Percentiles rank a stretch among this genome's conserved stretches.
Evolutionary conservation across 345 rosid genomes (phyloP).

Genomic region (Heritiera littoralis): DNA sequence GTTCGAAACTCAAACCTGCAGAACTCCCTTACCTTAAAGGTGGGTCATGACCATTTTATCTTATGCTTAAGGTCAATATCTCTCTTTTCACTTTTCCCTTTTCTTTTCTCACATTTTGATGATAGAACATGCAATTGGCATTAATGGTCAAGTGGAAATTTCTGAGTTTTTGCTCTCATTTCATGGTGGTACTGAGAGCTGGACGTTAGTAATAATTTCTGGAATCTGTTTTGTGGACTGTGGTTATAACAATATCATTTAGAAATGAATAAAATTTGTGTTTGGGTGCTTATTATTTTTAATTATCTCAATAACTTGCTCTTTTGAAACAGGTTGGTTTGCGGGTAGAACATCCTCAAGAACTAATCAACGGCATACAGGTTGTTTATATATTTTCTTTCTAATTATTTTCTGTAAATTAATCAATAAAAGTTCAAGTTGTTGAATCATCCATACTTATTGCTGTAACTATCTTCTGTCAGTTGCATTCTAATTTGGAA

Average conservation of each 20-base stretch:
- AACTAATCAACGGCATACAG: conserved; percentile 86
- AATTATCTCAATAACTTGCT: conserved; percentile 19
- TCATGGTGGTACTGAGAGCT: background rate
- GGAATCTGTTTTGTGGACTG: background rate
- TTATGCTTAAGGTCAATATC: background rate
- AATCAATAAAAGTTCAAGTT: background rate
- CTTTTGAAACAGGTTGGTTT: conserved; percentile 74
- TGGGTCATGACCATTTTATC: no score
- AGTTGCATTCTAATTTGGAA: conserved; percentile 1
- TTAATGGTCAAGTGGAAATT: background rate
- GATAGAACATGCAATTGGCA: background rate
- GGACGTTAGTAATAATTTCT: background rate
- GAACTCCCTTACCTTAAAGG: no score
- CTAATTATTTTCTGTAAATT: background rate
- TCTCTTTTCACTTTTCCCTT: background rate
- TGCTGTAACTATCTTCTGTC: background rate
- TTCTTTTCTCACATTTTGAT: background rate
- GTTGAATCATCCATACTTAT: background rate
- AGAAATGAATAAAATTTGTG: background rate
- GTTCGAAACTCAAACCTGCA: no score
- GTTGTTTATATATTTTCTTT: conserved; percentile 30
- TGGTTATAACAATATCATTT: background rate
- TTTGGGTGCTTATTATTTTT: background rate
- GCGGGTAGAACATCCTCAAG: conserved; percentile 97
- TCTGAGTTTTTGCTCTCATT: background rate